Evolutionary conservation across 805 yeast genomes (phyloP).

Genomic region (Metschnikowia cubensis): DNA sequence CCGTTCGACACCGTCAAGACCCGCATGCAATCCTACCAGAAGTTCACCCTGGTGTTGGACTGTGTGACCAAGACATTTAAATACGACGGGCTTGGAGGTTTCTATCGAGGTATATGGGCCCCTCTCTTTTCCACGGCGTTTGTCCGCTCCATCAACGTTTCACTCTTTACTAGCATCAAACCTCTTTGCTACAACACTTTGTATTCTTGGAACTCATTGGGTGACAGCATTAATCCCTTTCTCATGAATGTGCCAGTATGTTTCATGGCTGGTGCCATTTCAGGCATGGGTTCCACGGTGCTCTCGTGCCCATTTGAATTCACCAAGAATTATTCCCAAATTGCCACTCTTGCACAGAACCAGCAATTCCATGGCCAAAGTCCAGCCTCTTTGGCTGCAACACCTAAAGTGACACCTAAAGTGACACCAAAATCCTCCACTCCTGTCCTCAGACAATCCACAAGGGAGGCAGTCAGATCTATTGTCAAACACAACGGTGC

Average conservation of each 20-base stretch:
- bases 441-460: constrained; percentile 20
- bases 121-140: constrained; percentile 66
- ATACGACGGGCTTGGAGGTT: constrained; percentile 63
- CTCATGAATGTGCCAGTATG: constrained; percentile 39
- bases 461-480: constrained; percentile 44
- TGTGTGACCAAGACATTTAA: constrained; percentile 54
- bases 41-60: constrained; percentile 50
- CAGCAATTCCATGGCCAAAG: neutral
- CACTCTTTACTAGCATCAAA: constrained; percentile 55
- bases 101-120: constrained; percentile 74
- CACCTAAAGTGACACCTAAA: constrained; percentile 13
- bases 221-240: constrained; percentile 36
- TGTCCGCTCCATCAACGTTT: constrained; percentile 62
- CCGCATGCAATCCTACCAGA: constrained; percentile 72
- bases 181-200: constrained; percentile 29
- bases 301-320: constrained; percentile 85
- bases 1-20: constrained; percentile 88
- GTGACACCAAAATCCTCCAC: neutral
- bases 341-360: constrained; percentile 45
- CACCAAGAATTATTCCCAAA: constrained; percentile 76
- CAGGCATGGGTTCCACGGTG: constrained; percentile 61
- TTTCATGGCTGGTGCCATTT: constrained; percentile 55
- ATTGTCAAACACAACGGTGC: constrained; percentile 59
- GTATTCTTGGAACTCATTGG: constrained; percentile 9
- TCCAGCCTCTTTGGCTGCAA: neutral